Base-by-base conservation (phyloP, 2,329 filamentous ascomycete genomes). In the Penicillium sp. region DNA sequence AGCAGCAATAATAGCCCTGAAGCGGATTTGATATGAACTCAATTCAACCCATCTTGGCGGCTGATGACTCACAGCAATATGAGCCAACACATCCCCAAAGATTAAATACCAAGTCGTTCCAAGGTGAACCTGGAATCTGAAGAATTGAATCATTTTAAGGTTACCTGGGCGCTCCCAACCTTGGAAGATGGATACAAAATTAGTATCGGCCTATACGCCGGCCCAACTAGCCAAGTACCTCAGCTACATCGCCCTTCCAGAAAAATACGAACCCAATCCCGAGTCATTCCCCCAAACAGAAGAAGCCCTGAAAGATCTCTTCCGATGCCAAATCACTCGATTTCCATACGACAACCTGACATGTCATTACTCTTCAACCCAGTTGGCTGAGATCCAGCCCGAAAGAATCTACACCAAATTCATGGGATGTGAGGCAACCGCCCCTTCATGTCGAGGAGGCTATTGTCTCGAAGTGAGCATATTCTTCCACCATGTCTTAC, bases 391-490 rank as follows among this genome's bases (percentile, higher is more conserved):
- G 13, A 76, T 85, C 6, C 71, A 79, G 21, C 77, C 80, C 0
- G 71, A 79, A n/a, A 59, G 68, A 44, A 69, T 83, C 2, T 84
- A 79, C 63, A 54, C 71, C 14, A 85, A 84, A 60, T 75, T 83
- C 45, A 71, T 85, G 42, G 64, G 70, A 2, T 2, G 42, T 1
- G 47, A 40, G 1, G 48, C 53, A 4, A 43, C 40, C 1, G 13
- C 36, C 8, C 56, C 55, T 2, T 73, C 75, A 2, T 68, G 75
- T 14, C 69, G 78, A 2, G 84, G 84, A 16, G 84, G 84, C 0
- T 87, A 86, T 67, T 87, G 83, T 70, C 83, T 87, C 77, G 83
- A 86, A 63, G 76, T 77, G 24, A 80, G 75, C 50, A 75, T 84
- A 40, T 75, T 86, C 18, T 84, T 85, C 60, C 76, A 79, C 59